Evolutionary conservation across 2,329 filamentous ascomycete genomes (phyloP).

Genomic region (Aspergillus sp.): DNA sequence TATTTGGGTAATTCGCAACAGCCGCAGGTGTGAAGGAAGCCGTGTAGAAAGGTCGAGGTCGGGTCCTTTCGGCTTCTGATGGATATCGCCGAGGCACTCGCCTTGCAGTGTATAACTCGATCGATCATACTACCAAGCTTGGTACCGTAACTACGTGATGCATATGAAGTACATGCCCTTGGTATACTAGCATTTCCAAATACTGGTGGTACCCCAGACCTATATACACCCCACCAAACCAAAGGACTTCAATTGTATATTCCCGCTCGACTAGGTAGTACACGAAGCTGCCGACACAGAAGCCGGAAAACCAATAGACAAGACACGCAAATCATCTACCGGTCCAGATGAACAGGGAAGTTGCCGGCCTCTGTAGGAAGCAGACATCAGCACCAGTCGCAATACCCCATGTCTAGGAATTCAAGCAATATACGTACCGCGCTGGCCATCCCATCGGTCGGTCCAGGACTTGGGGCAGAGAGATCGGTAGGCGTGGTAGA

Average conservation of each 20-base stretch:
- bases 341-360: conserved; percentile 44
- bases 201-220: too few relatives aligned
- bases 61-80: too few relatives aligned
- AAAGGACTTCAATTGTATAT: conserved; percentile 14
- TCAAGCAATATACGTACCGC: conserved; percentile 53
- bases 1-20: too few relatives aligned
- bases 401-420: background rate
- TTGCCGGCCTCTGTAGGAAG: conserved; percentile 43
- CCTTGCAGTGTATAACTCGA: too few relatives aligned
- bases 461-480: conserved; percentile 95
- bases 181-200: too few relatives aligned
- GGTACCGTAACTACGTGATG: too few relatives aligned
- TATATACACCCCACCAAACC: too few relatives aligned
- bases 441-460: conserved; percentile 92
- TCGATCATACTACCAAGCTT: too few relatives aligned
- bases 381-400: background rate
- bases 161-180: too few relatives aligned
- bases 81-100: too few relatives aligned
- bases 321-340: conserved; percentile 26
- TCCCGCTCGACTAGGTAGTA: conserved; percentile 28
- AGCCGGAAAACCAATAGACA: conserved; percentile 20
- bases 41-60: too few relatives aligned
- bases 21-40: too few relatives aligned
- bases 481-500: conserved; percentile 92
- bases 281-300: conserved; percentile 25